phyloP scores from a whole-genome alignment of 495 filamentous ascomycete species.

The Opeltia flavorubescens region DNA sequence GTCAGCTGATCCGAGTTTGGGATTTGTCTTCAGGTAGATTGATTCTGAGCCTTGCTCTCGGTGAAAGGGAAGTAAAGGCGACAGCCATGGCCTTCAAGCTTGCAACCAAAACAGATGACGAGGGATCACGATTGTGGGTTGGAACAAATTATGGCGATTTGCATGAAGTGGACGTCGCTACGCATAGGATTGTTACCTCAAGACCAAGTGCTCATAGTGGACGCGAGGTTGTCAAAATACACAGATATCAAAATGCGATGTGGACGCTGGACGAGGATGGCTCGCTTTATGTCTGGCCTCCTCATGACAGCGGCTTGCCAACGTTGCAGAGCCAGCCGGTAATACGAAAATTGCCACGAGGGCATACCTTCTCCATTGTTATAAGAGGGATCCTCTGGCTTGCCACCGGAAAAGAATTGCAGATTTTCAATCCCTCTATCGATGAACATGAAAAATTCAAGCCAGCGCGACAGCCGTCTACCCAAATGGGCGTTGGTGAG shows the following conservation, averaged over 20 bases:
- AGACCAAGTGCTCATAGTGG: constrained; percentile 62
- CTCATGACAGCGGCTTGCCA: constrained; percentile 60
- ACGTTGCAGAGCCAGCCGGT: constrained; percentile 52
- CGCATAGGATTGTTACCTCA: constrained; percentile 48
- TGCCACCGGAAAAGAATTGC: constrained; percentile 73
- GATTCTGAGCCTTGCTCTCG: constrained; percentile 65
- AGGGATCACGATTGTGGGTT: constrained; percentile 78
- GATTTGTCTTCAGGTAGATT: constrained; percentile 67
- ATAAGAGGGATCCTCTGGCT: constrained; percentile 74
- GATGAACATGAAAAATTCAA: constrained; percentile 56
- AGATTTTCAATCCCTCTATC: constrained; percentile 62
- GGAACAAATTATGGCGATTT: constrained; percentile 79
- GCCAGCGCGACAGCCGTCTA: constrained; percentile 51
- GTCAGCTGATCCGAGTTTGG: constrained; percentile 76
- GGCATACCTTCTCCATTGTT: constrained; percentile 77
- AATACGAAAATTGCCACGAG: constrained; percentile 59
- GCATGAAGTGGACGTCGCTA: constrained; percentile 68
- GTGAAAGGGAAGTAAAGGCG: constrained; percentile 59
- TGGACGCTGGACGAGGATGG: constrained; percentile 92
- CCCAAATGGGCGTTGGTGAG: constrained; percentile 56
- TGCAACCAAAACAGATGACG: constrained; percentile 53
- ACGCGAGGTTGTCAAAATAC: constrained; percentile 73
- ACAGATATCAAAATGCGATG: constrained; percentile 73
- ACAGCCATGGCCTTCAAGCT: constrained; percentile 79
- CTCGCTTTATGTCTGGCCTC: constrained; percentile 73